Percentiles rank a stretch among this genome's conserved stretches.
Evolutionary conservation across 805 yeast genomes (phyloP).

Genomic region (Metahyphopichia silvanorum): DNA sequence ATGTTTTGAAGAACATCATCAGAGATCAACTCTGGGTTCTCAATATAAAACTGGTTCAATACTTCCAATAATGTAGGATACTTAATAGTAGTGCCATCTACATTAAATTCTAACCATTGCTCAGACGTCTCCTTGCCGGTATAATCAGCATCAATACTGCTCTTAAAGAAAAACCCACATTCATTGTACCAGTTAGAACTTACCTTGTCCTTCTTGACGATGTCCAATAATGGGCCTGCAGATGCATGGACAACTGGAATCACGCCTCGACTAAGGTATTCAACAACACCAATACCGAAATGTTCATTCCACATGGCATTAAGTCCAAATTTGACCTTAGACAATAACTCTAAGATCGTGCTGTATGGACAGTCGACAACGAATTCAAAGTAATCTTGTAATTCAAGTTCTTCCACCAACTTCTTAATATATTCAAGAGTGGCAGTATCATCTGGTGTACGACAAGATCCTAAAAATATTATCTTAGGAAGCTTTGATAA

Average conservation of each 20-base stretch:
- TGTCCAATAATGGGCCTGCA: slow-evolving; percentile 92
- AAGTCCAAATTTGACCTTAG: slow-evolving; percentile 66
- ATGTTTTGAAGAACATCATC: slow-evolving; percentile 35
- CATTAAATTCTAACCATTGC: slow-evolving; percentile 3
- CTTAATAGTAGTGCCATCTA: slow-evolving; percentile 7
- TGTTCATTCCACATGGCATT: slow-evolving; percentile 99
- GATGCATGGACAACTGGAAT: slow-evolving; percentile 91
- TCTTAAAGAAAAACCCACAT: slow-evolving; percentile 79
- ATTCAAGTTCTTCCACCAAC: slow-evolving; percentile 29
- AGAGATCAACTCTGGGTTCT: slow-evolving; percentile 21
- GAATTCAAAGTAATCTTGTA: slow-evolving; percentile 46
- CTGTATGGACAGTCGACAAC: slow-evolving; percentile 72
- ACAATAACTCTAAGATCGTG: slow-evolving; percentile 52
- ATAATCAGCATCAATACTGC: slow-evolving; percentile 70
- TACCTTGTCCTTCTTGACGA: slow-evolving; percentile 43
- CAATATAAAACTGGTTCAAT: slow-evolving; percentile 41
- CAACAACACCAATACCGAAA: slow-evolving; percentile 96
- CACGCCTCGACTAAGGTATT: slow-evolving; percentile 79
- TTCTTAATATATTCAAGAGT: slow-evolving; percentile 50
- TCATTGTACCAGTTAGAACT: slow-evolving; percentile 33
- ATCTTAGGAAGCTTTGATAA: slow-evolving; percentile 46
- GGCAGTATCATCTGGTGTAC: slow-evolving; percentile 62
- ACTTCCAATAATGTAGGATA: slow-evolving; percentile 50
- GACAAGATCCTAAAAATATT: slow-evolving; percentile 79
- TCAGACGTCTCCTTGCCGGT: background rate